phyloP scores from a whole-genome alignment of 306 rosid species.

The Dryas octopetala region DNA sequence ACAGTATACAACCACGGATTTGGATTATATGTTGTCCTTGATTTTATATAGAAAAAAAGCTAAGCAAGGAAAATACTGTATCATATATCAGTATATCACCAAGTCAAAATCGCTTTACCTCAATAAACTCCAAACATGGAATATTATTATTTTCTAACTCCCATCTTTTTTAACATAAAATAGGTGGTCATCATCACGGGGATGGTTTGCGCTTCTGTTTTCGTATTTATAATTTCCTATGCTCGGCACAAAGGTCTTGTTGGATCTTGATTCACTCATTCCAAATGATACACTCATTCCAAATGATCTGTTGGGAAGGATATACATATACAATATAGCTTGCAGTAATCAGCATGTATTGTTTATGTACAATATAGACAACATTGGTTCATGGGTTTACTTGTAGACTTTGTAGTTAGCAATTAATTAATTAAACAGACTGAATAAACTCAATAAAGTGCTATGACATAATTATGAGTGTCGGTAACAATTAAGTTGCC shows the following conservation, averaged over 20 bases:
- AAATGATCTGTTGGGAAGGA: conserved; percentile 12
- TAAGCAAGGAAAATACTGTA: neutral
- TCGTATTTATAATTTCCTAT: conserved; percentile 58
- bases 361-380: conserved; percentile 8
- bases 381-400: neutral
- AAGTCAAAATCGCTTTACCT: too few species aligned
- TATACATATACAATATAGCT: neutral
- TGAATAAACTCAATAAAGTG: neutral
- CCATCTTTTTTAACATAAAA: neutral
- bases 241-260: conserved; percentile 92
- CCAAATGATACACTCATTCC: conserved; percentile 29
- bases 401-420: neutral
- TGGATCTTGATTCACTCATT: conserved; percentile 54
- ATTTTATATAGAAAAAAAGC: too few species aligned
- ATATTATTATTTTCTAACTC: neutral
- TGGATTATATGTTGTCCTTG: too few species aligned
- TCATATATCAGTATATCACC: too few species aligned
- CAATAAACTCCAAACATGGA: too few species aligned
- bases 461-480: neutral
- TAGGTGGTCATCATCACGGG: conserved; percentile 79
- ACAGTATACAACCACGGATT: neutral
- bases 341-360: neutral
- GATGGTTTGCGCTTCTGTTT: conserved; percentile 51
- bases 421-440: neutral
- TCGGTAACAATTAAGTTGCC: too few species aligned